Evolutionary conservation across 768 basidiomycete species (phyloP).

Genomic region (Rhizopogon roseolus): DNA sequence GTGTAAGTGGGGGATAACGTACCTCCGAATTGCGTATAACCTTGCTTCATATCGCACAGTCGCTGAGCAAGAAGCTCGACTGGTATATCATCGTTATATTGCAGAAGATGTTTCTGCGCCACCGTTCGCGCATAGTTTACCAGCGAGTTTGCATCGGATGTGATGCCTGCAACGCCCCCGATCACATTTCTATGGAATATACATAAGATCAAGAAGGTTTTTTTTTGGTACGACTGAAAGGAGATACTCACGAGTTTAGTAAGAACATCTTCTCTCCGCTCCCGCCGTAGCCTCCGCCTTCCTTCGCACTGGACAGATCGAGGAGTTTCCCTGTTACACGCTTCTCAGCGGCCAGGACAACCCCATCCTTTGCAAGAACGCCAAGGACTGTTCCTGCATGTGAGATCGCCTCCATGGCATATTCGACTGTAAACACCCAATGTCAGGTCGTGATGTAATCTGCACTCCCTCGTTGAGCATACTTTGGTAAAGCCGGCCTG

Average conservation of each 20-base stretch:
- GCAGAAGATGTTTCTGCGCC: constrained; percentile 83
- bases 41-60: constrained; percentile 96
- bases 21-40: constrained; percentile 97
- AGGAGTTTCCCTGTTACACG: constrained; percentile 97
- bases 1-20: constrained; percentile 11
- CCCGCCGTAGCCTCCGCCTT: constrained; percentile 81
- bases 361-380: constrained; percentile 84
- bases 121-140: constrained; percentile 91
- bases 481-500: constrained; percentile 97
- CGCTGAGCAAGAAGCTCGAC: constrained; percentile 93
- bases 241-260: constrained; percentile 71
- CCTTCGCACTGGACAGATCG: constrained; percentile 82
- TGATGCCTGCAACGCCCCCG: constrained; percentile 91
- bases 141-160: constrained; percentile 96
- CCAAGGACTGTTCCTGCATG: constrained; percentile 94
- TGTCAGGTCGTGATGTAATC: neutral
- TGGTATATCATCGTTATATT: constrained; percentile 96
- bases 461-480: constrained; percentile 21
- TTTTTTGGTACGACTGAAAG: neutral
- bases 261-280: constrained; percentile 98
- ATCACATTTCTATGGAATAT: constrained; percentile 75
- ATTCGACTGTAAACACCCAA: constrained; percentile 68
- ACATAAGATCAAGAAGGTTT: neutral
- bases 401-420: constrained; percentile 99
- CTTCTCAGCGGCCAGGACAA: constrained; percentile 93